These are phyloP conservation scores for Nothophoma quercina DNA, from an alignment of 2,329 filamentous ascomycete genomes.

Conservation along the genomic window DNA sequence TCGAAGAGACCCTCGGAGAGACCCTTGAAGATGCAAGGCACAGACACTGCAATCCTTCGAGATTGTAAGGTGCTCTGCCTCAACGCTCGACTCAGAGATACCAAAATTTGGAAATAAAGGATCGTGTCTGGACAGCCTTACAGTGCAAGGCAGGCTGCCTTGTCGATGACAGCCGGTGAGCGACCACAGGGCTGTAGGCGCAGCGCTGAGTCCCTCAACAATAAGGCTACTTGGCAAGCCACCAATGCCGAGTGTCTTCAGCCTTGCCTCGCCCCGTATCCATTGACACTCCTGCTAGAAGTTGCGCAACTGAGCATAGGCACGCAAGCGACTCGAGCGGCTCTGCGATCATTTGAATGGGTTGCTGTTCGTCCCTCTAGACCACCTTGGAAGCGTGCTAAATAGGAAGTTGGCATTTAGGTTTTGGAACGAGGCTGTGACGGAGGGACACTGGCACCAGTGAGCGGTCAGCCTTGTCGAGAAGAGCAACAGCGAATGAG, in stretches of 20 bases:
- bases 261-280: background rate
- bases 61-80: background rate
- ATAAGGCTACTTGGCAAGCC: background rate
- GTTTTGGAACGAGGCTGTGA: background rate
- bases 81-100: background rate
- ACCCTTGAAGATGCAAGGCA: background rate
- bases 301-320: background rate
- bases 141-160: background rate
- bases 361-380: background rate
- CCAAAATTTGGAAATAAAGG: background rate
- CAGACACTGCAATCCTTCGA: background rate
- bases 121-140: background rate
- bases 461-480: constrained; percentile 15
- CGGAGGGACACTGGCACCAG: background rate
- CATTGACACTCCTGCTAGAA: too few species aligned
- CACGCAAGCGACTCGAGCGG: background rate
- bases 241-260: background rate
- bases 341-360: background rate
- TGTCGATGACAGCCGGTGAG: background rate
- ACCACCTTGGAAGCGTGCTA: background rate
- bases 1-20: background rate
- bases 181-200: background rate
- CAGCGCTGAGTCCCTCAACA: background rate
- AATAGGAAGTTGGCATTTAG: background rate
- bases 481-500: background rate